These are phyloP conservation scores for Rhizophagus prolifer DNA, from an alignment of 192 early-diverging fungal genomes.

Conservation along the genomic window DNA sequence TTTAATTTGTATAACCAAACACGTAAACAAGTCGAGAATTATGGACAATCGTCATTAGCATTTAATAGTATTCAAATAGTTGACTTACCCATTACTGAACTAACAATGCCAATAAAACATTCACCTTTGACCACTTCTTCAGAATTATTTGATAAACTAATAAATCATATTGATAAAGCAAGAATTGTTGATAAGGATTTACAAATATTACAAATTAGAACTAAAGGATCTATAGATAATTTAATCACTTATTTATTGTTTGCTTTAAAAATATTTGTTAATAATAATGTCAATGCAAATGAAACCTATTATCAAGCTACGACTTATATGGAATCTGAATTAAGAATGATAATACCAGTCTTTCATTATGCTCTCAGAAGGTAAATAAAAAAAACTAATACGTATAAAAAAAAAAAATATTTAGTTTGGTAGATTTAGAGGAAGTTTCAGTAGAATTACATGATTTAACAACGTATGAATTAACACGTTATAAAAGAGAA, in stretches of 20 bases:
- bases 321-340: conserved; percentile 6
- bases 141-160: conserved; percentile 38
- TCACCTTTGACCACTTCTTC: conserved; percentile 37
- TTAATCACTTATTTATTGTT: conserved; percentile 49
- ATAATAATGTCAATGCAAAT: conserved; percentile 23
- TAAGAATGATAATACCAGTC: neutral
- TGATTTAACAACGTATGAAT: conserved; percentile 47
- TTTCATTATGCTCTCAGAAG: conserved; percentile 30
- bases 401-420: neutral
- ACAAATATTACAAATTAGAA: conserved; percentile 46
- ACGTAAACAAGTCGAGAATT: too few relatives aligned
- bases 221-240: conserved; percentile 50
- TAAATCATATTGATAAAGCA: conserved; percentile 39
- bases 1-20: too few relatives aligned
- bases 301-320: conserved; percentile 33
- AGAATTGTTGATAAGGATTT: conserved; percentile 40
- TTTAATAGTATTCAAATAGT: conserved; percentile 42
- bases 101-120: conserved; percentile 49
- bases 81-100: conserved; percentile 49
- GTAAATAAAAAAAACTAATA: conserved; percentile 14
- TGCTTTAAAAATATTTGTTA: conserved; percentile 32
- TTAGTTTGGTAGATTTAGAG: conserved; percentile 40
- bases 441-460: conserved; percentile 41
- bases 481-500: conserved; percentile 33
- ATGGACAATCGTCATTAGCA: conserved; percentile 27